Base-by-base conservation (phyloP, 306 rosid genomes). In the Elaeagnus macrophylla region DNA sequence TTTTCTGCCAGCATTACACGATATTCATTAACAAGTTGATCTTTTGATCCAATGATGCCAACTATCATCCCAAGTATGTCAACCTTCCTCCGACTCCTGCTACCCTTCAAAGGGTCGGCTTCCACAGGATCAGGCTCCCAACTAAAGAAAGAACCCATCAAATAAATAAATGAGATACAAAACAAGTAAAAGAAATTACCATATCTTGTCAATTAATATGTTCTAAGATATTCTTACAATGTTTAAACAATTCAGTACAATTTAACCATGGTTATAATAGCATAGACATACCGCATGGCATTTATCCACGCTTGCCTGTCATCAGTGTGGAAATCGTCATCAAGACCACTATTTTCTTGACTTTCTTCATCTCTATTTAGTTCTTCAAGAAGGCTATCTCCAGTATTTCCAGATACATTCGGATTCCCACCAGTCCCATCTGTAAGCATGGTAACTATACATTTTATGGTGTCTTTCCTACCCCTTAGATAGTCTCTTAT, bases 121-220 rank as follows among this genome's bases (percentile, higher is more conserved):
- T 90, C 97, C 62, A 86, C 94, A 51, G 97, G 97, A 59, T 90
- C 97, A 62, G 97, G 95, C 71, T 90, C 88, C 97, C 97, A 90
- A 54, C 97, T 90, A 75, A 53, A 36, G 32, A 58, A 74, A 25
- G 64, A 57, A 9, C 56, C 57, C 72, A 48, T 13, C 10, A 20
- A 19, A 57, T 7, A 51, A 54, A 70, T 55, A 62, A 57, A 57
- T 69, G 57, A 66, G 36, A 44, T 60, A 19, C 17, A 46, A 49
- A 55, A 45, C 3, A 37, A 57, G 62, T 42, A 51, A 41, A 66
- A 53, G 40, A 39, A 32, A 47, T 12, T 9, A 13, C 12, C 1
- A 50, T 38, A 12, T 41, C 14, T 49, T 51, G 37, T 25, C 40
- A 17, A 20, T n/a, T 12, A 2, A 42, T 7, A 62, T 14, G 55